phyloP scores from a whole-genome alignment of 2,329 filamentous ascomycete species.

The Colletotrichum sp. region DNA sequence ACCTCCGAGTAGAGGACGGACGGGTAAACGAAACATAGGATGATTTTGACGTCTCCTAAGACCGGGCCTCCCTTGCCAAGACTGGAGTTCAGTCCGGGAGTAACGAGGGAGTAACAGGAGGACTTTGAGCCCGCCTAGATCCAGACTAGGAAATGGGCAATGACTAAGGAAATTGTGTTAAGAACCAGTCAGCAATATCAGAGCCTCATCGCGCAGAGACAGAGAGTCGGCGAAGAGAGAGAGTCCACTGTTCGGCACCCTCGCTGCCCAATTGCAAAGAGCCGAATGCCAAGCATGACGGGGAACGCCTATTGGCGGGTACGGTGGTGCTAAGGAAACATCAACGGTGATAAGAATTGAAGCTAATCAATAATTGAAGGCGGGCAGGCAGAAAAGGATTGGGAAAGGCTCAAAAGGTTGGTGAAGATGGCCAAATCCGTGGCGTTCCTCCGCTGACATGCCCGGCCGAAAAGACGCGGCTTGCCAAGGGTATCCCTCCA shows the following conservation, averaged over 20 bases:
- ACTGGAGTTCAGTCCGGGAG: neutral
- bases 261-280: neutral
- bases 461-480: neutral
- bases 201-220: neutral
- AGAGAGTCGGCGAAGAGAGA: neutral
- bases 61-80: neutral
- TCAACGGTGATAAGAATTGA: neutral
- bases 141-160: neutral
- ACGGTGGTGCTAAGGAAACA: neutral
- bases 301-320: neutral
- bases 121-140: neutral
- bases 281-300: neutral
- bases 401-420: neutral
- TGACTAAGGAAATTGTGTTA: neutral
- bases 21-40: neutral
- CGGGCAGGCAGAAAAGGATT: neutral
- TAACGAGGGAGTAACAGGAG: neutral
- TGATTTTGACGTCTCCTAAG: neutral
- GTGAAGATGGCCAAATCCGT: neutral
- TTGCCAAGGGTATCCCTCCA: constrained; percentile 5
- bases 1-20: neutral
- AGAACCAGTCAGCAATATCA: neutral
- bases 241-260: neutral
- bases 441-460: neutral
- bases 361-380: neutral